Evolutionary conservation across 345 rosid species (phyloP).

Genomic region (Eucalyptus leucophloia): DNA sequence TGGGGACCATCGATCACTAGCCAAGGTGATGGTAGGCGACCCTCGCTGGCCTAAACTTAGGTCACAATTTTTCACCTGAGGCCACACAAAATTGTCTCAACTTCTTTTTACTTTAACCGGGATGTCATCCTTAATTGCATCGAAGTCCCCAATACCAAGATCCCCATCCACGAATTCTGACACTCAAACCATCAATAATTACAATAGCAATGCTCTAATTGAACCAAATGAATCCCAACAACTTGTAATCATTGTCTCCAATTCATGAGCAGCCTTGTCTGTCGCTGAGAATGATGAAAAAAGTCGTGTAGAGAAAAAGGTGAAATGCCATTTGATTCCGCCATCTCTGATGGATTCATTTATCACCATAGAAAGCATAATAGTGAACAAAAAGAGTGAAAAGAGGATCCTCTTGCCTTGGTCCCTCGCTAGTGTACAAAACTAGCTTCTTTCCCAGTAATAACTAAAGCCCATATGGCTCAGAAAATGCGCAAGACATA

Average conservation of each 20-base stretch:
- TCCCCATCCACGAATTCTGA: not conserved
- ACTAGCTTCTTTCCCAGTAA: not conserved
- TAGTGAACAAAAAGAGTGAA: not conserved
- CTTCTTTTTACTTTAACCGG: not conserved
- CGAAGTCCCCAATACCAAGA: not conserved
- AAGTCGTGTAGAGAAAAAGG: not conserved
- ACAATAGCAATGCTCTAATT: not conserved
- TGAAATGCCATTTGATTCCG: not conserved
- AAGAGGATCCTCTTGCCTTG: not conserved
- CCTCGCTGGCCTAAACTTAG: not conserved
- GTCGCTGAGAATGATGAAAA: not conserved
- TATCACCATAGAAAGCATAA: not conserved
- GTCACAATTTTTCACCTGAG: not conserved
- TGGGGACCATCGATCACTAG: fast-evolving
- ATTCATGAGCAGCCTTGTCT: not conserved
- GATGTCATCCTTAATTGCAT: not conserved
- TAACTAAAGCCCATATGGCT: not conserved
- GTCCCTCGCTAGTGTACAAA: not conserved
- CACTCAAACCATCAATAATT: not conserved
- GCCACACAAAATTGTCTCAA: not conserved
- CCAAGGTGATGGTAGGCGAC: no score
- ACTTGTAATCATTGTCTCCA: not conserved
- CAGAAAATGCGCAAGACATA: not conserved
- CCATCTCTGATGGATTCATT: not conserved
- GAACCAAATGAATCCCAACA: not conserved